These are phyloP conservation scores for Neofusicoccum parvum DNA, from an alignment of 2,329 filamentous ascomycete species.

Conservation along the genomic window DNA sequence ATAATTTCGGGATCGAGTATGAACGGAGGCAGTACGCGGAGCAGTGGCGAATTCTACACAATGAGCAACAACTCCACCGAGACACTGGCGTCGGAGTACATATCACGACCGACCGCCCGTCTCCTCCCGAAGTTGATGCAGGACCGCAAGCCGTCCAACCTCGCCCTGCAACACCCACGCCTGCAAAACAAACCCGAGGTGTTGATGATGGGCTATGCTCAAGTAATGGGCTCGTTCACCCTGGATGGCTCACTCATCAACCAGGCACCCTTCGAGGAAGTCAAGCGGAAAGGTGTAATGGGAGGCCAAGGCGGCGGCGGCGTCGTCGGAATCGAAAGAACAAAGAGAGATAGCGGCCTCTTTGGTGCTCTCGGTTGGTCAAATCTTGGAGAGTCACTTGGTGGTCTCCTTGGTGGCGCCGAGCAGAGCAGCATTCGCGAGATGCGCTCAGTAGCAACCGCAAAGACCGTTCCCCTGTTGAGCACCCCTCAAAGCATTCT, in stretches of 20 bases:
- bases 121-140: constrained; percentile 7
- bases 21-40: constrained; percentile 75
- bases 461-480: constrained; percentile 85
- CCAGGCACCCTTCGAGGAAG: constrained; percentile 87
- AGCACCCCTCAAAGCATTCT: constrained; percentile 93
- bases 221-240: constrained; percentile 88
- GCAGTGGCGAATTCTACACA: constrained; percentile 93
- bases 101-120: constrained; percentile 43
- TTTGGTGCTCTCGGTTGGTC: constrained; percentile 87
- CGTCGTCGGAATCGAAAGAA: constrained; percentile 77
- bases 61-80: constrained; percentile 94
- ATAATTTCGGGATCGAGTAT: constrained; percentile 79
- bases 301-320: constrained; percentile 81
- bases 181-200: constrained; percentile 64
- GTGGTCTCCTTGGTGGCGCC: constrained; percentile 80
- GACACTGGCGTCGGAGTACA: constrained; percentile 87
- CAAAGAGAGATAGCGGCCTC: constrained; percentile 75
- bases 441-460: constrained; percentile 85
- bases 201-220: constrained; percentile 97
- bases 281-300: constrained; percentile 90
- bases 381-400: constrained; percentile 82
- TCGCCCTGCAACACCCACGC: constrained; percentile 29
- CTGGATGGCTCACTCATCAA: constrained; percentile 91
- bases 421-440: constrained; percentile 94
- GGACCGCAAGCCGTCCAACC: constrained; percentile 25